A percentile compares a stretch with the other conserved stretches of the same genome.
Evolutionary conservation across 176 grass and related monocot species (phyloP).

Genomic region (Raddia guianensis): DNA sequence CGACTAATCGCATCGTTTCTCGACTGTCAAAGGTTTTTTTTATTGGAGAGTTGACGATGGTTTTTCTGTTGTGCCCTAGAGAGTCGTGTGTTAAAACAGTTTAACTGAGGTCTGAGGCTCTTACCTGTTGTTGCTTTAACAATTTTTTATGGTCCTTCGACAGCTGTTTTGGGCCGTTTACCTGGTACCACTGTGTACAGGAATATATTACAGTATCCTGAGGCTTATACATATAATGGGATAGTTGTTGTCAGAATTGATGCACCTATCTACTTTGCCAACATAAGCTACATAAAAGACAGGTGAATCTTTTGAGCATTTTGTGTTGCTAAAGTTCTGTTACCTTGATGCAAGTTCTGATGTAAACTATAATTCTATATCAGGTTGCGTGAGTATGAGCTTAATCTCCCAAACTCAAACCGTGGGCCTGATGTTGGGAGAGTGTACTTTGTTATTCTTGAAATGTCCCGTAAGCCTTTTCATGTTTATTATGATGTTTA

Average conservation of each 20-base stretch:
- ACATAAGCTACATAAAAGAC: constrained; percentile 95
- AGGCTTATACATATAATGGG: constrained; percentile 87
- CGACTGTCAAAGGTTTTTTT: background rate
- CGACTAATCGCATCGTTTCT: background rate
- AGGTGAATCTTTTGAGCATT: constrained; percentile 49
- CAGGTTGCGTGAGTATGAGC: constrained; percentile 93
- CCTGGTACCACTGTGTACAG: constrained; percentile 94
- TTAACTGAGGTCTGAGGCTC: background rate
- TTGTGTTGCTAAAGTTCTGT: constrained; percentile 15
- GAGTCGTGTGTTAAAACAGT: background rate
- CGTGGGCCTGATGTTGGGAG: constrained; percentile 73
- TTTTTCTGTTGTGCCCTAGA: background rate
- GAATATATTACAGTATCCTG: constrained; percentile 84
- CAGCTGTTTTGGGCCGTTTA: constrained; percentile 90
- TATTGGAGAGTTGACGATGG: background rate
- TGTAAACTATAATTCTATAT: constrained; percentile 26
- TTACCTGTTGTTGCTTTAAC: constrained; percentile 22
- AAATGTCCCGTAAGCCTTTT: constrained; percentile 88
- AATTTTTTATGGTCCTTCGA: constrained; percentile 28
- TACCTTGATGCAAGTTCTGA: constrained; percentile 18
- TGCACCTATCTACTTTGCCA: constrained; percentile 97
- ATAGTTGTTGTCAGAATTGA: constrained; percentile 93
- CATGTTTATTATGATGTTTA: constrained; percentile 24
- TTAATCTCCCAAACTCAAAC: constrained; percentile 65
- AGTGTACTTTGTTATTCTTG: constrained; percentile 89